Conservation (phyloP, 192 early-diverging fungal species). For the Allomyces macrogynus region DNA sequence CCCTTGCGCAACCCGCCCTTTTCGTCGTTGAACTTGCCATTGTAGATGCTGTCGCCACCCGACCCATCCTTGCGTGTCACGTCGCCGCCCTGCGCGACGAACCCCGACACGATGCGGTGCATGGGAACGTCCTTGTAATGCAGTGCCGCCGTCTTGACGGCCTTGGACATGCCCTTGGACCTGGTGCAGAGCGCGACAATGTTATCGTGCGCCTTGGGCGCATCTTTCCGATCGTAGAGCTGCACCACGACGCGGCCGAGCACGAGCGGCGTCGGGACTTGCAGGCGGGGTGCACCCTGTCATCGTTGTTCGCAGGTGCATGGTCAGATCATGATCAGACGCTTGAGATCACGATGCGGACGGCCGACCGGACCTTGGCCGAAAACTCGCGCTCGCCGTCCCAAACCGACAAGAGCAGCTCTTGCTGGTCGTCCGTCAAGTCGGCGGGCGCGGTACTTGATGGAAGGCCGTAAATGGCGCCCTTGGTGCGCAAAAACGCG, state of each 20-base stretch:
- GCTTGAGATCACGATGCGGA: not conserved
- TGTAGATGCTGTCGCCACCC: conserved; percentile 37
- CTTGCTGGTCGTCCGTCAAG: conserved; percentile 7
- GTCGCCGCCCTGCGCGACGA: conserved; percentile 20
- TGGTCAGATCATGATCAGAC: not conserved
- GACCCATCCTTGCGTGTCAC: conserved; percentile 22
- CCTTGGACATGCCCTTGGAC: conserved; percentile 10
- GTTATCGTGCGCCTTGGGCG: conserved; percentile 18
- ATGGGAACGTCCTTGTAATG: conserved; percentile 10
- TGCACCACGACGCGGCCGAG: conserved; percentile 12
- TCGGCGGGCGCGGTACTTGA: not conserved
- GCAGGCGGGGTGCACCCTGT: conserved; percentile 5
- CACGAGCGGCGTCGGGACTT: conserved; percentile 5
- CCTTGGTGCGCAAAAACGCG: conserved; percentile 7
- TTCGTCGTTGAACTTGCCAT: conserved; percentile 35
- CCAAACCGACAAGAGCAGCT: conserved; percentile 11
- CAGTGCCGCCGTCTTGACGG: conserved; percentile 12
- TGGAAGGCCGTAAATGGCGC: conserved; percentile 10
- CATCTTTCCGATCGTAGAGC: conserved; percentile 7
- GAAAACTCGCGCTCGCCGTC: conserved; percentile 8
- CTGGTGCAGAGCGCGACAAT: conserved; percentile 14
- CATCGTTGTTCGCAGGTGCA: not conserved
- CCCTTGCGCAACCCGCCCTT: conserved; percentile 12
- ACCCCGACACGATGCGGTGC: conserved; percentile 14
- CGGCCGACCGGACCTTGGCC: not conserved